Conservation (phyloP, 2,329 filamentous ascomycete genomes). For the Zasmidium cellare region DNA sequence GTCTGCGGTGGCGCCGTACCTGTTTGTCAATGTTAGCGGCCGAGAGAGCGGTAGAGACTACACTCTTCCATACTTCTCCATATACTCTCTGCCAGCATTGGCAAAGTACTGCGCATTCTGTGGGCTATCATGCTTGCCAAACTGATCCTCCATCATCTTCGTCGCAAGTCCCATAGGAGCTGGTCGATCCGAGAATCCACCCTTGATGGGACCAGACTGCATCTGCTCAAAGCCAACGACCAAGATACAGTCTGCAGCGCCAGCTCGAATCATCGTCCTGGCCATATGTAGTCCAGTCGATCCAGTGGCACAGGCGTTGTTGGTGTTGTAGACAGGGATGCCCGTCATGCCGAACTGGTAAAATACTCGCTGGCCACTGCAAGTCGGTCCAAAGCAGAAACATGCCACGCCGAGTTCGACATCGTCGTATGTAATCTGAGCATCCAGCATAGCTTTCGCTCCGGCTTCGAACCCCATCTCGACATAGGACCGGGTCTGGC, state of each 20-base stretch:
- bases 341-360: constrained; percentile 98
- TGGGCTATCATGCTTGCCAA: constrained; percentile 25
- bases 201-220: constrained; percentile 81
- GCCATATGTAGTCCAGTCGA: constrained; percentile 85
- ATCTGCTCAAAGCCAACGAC: constrained; percentile 98
- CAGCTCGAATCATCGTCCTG: constrained; percentile 73
- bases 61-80: constrained; percentile 75
- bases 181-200: constrained; percentile 78
- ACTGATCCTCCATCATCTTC: constrained; percentile 54
- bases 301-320: constrained; percentile 97
- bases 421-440: constrained; percentile 93
- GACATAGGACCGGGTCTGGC: constrained; percentile 90
- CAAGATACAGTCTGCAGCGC: constrained; percentile 75
- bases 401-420: constrained; percentile 95
- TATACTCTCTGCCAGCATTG: constrained; percentile 93
- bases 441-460: constrained; percentile 78
- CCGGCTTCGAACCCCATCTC: constrained; percentile 92
- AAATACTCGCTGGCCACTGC: constrained; percentile 81
- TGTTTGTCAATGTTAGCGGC: constrained; percentile 6
- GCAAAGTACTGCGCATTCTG: constrained; percentile 75
- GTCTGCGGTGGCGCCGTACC: constrained; percentile 72
- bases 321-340: constrained; percentile 96
- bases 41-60: no score
- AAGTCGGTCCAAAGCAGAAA: constrained; percentile 72
- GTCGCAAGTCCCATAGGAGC: constrained; percentile 73